Conservation (phyloP, 2,329 filamentous ascomycete genomes). For the Pseudophaeomoniella oleicola region DNA sequence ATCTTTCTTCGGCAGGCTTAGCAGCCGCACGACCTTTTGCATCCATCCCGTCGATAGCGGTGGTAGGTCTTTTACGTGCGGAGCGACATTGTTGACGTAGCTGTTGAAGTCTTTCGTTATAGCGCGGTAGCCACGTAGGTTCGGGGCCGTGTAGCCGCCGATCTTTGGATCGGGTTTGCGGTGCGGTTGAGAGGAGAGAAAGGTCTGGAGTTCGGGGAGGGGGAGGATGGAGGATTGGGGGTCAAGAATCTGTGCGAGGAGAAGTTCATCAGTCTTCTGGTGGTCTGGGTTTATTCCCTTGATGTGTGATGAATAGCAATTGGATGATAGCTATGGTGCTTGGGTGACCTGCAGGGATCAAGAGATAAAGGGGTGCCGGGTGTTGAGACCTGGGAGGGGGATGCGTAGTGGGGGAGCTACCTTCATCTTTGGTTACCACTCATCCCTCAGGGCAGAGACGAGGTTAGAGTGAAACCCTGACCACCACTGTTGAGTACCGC, state of each 20-base stretch:
- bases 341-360: too few relatives aligned
- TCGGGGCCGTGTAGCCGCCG: not conserved
- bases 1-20: constrained; percentile 7
- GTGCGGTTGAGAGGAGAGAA: not conserved
- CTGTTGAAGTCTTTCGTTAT: constrained; percentile 4
- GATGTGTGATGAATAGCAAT: too few relatives aligned
- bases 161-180: not conserved
- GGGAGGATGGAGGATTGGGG: not conserved
- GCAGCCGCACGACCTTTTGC: constrained; percentile 2
- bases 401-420: not conserved
- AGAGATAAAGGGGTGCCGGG: too few relatives aligned
- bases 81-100: not conserved
- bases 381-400: too few relatives aligned
- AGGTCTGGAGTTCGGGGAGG: not conserved
- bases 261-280: too few relatives aligned
- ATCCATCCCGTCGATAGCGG: constrained; percentile 4
- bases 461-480: too few relatives aligned
- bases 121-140: not conserved
- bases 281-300: too few relatives aligned
- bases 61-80: not conserved
- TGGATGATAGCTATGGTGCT: too few relatives aligned
- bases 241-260: not conserved
- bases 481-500: too few relatives aligned
- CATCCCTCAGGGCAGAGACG: too few relatives aligned
- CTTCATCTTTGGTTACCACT: too few relatives aligned